Conservation (phyloP, 768 basidiomycete species). For the Termitomyces sp. region DNA sequence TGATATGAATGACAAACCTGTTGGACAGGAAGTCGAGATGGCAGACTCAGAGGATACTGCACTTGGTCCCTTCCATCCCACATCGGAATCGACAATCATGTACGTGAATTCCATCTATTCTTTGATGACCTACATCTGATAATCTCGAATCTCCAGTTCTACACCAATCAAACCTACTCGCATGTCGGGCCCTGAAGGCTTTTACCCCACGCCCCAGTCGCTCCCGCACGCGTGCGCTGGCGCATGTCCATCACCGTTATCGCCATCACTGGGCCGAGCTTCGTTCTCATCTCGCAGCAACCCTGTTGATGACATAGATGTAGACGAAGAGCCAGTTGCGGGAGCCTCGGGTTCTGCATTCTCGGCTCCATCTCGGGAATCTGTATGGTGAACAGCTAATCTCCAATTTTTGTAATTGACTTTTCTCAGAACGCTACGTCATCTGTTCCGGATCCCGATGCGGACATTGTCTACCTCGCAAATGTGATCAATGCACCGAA, state of each 20-base stretch:
- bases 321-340: neutral
- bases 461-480: neutral
- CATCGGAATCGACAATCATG: neutral
- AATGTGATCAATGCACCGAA: neutral
- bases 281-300: neutral
- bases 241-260: neutral
- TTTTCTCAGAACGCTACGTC: neutral
- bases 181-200: neutral
- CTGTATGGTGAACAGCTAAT: neutral
- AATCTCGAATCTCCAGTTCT: neutral
- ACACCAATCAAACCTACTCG: neutral
- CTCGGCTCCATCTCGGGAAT: neutral
- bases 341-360: neutral
- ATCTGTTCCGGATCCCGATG: neutral
- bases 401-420: neutral
- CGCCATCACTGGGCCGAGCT: neutral
- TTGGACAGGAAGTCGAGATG: neutral
- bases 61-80: neutral
- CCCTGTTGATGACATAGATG: neutral
- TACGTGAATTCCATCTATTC: neutral
- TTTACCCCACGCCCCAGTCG: neutral
- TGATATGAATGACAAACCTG: neutral
- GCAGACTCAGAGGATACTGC: no score
- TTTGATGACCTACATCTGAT: neutral
- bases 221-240: neutral